Evolutionary conservation across 2,329 filamentous ascomycete species (phyloP), one percentile per base, ranked within the genome.

Genomic region (Dissoconium aciculare): DNA sequence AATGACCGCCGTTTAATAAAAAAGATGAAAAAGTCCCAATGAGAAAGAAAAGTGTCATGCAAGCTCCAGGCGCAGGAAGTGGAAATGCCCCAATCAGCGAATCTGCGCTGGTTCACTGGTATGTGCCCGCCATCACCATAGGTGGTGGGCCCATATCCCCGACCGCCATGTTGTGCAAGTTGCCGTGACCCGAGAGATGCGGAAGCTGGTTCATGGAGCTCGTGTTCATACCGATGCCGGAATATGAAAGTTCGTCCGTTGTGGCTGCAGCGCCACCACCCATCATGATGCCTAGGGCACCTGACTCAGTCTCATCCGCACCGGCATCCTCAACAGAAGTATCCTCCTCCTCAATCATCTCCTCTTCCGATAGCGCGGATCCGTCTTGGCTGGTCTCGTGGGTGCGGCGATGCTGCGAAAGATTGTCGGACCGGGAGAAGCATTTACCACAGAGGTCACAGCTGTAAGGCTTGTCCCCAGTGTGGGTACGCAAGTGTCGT

Each of bases 391-490:
- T 69, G 28, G 67, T 65, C 64, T 93, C 91, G 60, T 95, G 87
- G 47, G 84, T 94, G 50, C 67, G 69, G 53, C 67, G 69, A 59
- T 80, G 75, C 80, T 98, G 89, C 58, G 89, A 89, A 60, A 98
- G 78, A 58, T 98, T 98, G 65, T 98, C 89, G 52, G 87, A 95
- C 62, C 89, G 71, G 37, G 89, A 95, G 60, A 98, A 98, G 44
- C 87, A 87, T 68, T 95, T 95, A 69, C 81, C 93, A 73, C 89
- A 98, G 59, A 92, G 78, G 47, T 81, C 80, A 71, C 89, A 98
- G 54, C 91, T 78, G 61, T 98, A 98, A 47, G 89, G 89, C 63
- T 87, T 82, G 67, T 98, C 89, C 68, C 98, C 89, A 34, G 89
- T 98, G 68, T 98, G 89, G 52, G 89, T 98, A 63, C 89, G 81